Conservation (phyloP, 768 basidiomycete genomes). For the Rubroboletus satanas region DNA sequence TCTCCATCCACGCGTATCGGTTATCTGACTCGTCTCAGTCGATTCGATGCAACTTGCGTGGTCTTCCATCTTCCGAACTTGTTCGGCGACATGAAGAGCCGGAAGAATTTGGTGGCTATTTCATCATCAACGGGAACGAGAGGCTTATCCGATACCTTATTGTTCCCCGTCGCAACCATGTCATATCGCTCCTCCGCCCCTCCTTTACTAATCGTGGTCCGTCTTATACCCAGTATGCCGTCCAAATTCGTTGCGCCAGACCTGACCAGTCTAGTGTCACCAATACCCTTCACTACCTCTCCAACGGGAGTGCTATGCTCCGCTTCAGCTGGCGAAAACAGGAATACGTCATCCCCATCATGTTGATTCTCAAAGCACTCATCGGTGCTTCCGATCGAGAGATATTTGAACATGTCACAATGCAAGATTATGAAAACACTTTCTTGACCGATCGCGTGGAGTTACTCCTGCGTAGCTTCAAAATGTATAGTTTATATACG, state of each 20-base stretch:
- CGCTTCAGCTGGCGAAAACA: slow-evolving; percentile 97
- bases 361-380: slow-evolving; percentile 93
- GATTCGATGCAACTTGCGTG: slow-evolving; percentile 85
- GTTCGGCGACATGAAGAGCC: slow-evolving; percentile 92
- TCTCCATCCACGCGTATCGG: neutral
- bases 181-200: slow-evolving; percentile 86
- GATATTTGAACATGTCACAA: slow-evolving; percentile 93
- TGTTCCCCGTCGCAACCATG: slow-evolving; percentile 92
- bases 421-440: slow-evolving; percentile 96
- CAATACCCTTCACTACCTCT: slow-evolving; percentile 96
- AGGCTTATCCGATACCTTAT: slow-evolving; percentile 97
- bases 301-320: slow-evolving; percentile 94
- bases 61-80: slow-evolving; percentile 80
- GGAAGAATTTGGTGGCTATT: slow-evolving; percentile 98
- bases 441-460: slow-evolving; percentile 98
- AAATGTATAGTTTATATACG: slow-evolving; percentile 83
- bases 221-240: slow-evolving; percentile 90
- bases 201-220: slow-evolving; percentile 91
- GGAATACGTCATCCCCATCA: slow-evolving; percentile 97
- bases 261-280: slow-evolving; percentile 91
- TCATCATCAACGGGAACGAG: slow-evolving; percentile 98
- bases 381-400: slow-evolving; percentile 90
- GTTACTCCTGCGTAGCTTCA: slow-evolving; percentile 89
- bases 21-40: slow-evolving; percentile 49
- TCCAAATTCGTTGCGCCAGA: slow-evolving; percentile 93